These are phyloP conservation scores for Pythium dissimile DNA, from an alignment of 352 stramenopile genomes.

Conservation along the genomic window DNA sequence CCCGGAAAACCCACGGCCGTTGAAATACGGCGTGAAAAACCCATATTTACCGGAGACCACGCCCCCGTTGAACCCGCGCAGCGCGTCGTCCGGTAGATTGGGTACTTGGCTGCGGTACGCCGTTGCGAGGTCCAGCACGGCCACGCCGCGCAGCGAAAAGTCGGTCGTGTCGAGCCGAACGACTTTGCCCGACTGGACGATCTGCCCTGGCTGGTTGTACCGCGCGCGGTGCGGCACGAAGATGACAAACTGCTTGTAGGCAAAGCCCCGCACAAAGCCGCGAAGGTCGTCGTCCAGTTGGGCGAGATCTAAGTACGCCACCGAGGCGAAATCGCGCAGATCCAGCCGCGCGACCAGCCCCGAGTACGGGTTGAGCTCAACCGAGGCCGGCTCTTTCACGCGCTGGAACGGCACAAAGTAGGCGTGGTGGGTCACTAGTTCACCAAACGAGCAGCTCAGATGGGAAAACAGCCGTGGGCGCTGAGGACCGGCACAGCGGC, in stretches of 20 bases:
- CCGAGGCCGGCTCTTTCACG: conserved; percentile 29
- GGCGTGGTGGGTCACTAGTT: conserved; percentile 53
- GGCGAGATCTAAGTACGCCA: conserved; percentile 53
- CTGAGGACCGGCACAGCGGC: no score
- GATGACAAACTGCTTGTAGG: conserved; percentile 72
- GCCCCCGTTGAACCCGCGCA: conserved; percentile 66
- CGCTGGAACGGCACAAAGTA: conserved; percentile 79
- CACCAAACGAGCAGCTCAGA: neutral
- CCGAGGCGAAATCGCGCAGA: conserved; percentile 52
- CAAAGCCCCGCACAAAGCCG: conserved; percentile 68
- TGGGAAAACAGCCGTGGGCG: neutral
- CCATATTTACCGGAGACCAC: conserved; percentile 76
- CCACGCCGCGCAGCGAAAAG: conserved; percentile 48
- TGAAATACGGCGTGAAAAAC: conserved; percentile 79
- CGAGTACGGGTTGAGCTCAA: conserved; percentile 55
- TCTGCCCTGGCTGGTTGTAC: conserved; percentile 25
- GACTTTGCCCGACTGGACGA: conserved; percentile 59
- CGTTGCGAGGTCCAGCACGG: conserved; percentile 50
- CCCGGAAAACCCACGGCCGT: conserved; percentile 57
- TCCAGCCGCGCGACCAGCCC: conserved; percentile 58
- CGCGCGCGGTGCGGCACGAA: conserved; percentile 48
- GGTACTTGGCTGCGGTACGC: conserved; percentile 64
- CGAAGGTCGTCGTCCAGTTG: conserved; percentile 42
- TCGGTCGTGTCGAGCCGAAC: conserved; percentile 65
- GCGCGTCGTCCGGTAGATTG: conserved; percentile 46